phyloP scores from a whole-genome alignment of 371 early-diverging fungal genomes.

The Sporodiniella umbellata region DNA sequence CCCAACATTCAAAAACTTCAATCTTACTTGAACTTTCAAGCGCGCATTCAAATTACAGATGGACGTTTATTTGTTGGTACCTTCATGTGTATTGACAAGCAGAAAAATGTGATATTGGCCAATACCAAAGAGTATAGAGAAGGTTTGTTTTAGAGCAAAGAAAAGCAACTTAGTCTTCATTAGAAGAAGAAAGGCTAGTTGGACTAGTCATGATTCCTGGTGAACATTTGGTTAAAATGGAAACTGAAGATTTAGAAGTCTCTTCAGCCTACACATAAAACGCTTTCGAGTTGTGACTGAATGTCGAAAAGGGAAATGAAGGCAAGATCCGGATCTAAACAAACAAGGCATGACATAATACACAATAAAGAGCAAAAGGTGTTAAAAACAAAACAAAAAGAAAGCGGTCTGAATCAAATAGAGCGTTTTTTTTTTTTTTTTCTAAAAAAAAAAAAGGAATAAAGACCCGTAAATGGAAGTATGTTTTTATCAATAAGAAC shows the following conservation, averaged over 20 bases:
- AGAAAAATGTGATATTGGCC: constrained; percentile 75
- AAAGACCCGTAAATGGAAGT: constrained; percentile 12
- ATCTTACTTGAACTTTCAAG: constrained; percentile 59
- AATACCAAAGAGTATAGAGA: constrained; percentile 70
- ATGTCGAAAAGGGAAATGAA: too few species aligned
- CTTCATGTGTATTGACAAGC: constrained; percentile 80
- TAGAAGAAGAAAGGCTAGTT: constrained; percentile 68
- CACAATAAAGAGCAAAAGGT: not conserved
- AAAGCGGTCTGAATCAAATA: too few species aligned
- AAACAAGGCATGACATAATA: too few species aligned
- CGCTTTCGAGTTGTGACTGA: too few species aligned
- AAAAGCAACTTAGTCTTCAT: not conserved
- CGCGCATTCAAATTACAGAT: constrained; percentile 68
- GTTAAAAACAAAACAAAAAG: too few species aligned
- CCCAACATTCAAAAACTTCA: constrained; percentile 47
- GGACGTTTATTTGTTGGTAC: constrained; percentile 75
- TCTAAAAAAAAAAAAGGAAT: not conserved
- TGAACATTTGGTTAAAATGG: constrained; percentile 67
- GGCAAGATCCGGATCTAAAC: too few species aligned
- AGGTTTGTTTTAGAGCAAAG: constrained; percentile 33
- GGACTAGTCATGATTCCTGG: constrained; percentile 90
- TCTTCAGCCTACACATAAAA: constrained; percentile 18
- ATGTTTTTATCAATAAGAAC: constrained; percentile 8
- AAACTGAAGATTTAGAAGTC: constrained; percentile 59
- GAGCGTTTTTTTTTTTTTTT: too few species aligned